These are phyloP conservation scores for Xylariaceae sp. DNA, from an alignment of 2,329 filamentous ascomycete genomes.

Conservation along the genomic window DNA sequence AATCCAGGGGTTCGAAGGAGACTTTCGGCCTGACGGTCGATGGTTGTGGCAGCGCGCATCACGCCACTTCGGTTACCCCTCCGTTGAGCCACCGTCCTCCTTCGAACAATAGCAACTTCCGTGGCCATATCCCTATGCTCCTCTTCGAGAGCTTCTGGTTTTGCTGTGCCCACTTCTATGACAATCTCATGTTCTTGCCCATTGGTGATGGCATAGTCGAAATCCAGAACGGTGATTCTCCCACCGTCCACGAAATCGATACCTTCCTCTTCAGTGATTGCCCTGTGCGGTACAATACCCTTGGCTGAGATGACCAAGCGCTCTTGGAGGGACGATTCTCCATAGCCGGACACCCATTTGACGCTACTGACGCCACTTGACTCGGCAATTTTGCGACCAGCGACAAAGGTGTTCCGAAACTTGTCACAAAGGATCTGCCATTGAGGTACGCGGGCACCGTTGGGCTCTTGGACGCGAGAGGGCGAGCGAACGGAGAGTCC, in stretches of 20 bases:
- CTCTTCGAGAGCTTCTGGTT: constrained; percentile 66
- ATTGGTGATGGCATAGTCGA: constrained; percentile 56
- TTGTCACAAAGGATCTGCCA: constrained; percentile 67
- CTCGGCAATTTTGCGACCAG: constrained; percentile 59
- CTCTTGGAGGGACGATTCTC: constrained; percentile 44
- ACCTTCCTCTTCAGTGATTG: constrained; percentile 62
- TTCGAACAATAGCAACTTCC: constrained; percentile 72
- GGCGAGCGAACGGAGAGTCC: constrained; percentile 38
- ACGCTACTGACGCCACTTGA: constrained; percentile 62
- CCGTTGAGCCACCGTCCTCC: constrained; percentile 64
- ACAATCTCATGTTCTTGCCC: constrained; percentile 54
- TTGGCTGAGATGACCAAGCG: constrained; percentile 66
- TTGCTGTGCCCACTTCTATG: constrained; percentile 67
- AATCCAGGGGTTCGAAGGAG: constrained; percentile 31
- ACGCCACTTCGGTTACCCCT: constrained; percentile 44
- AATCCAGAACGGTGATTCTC: constrained; percentile 67
- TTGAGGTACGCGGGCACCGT: constrained; percentile 47
- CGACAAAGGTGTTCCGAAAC: constrained; percentile 63
- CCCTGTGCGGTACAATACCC: constrained; percentile 56
- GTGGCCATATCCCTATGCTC: constrained; percentile 68
- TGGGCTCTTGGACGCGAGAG: constrained; percentile 33
- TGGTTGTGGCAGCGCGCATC: constrained; percentile 44
- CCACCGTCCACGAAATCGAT: constrained; percentile 75
- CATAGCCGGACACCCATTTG: constrained; percentile 62
- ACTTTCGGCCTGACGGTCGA: constrained; percentile 26